Base-by-base conservation (phyloP, 805 yeast species). In the Debaryomyces hansenii region DNA sequence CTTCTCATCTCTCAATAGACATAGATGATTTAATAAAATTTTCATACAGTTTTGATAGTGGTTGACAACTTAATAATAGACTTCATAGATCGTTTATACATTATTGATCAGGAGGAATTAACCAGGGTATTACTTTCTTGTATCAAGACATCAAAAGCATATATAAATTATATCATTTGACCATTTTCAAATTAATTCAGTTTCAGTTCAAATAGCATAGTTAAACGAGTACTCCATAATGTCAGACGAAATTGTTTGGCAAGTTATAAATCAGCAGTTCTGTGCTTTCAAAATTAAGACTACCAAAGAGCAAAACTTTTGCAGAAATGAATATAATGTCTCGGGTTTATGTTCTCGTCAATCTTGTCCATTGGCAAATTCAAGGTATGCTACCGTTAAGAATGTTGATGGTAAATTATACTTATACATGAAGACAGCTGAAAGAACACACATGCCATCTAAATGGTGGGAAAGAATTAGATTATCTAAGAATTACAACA, bases 341-440 rank as follows among this genome's bases (percentile, higher is more conserved):
- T 82, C 90, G 53, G 99, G 99, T 51, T 77, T 94, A 46, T 94
- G 99, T 67, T 81, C 84, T 45, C 82, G 99, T 60, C 90, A 85
- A 64, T 87, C 97, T 4, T 94, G 99, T 66, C 99, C 99, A 1
- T 73, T 94, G 50, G 99, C 99, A 20, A 94, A 90, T 65, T 88
- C 96, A 14, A 80, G 87, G 59, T 89, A 89, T 68, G 96, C 96
- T 28, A 89, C 96, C 0, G 88, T 89, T 38, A 85, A 88, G 61
- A 84, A 80, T 55, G 77, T 86, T 24, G 89, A 86, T 54, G 96
- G 96, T 5, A 80, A 80, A 62, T 69, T 90, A 40, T 89, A 88
- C 59, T 70, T 89, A 31, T 94, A 94, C 70, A 94, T 94, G 90
- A 94, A 94, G 66, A 94, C 98, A 1, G 96, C 95, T 1, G 99